Evolutionary conservation across 768 basidiomycete species (phyloP).

Genomic region (Suillus hirtellus): DNA sequence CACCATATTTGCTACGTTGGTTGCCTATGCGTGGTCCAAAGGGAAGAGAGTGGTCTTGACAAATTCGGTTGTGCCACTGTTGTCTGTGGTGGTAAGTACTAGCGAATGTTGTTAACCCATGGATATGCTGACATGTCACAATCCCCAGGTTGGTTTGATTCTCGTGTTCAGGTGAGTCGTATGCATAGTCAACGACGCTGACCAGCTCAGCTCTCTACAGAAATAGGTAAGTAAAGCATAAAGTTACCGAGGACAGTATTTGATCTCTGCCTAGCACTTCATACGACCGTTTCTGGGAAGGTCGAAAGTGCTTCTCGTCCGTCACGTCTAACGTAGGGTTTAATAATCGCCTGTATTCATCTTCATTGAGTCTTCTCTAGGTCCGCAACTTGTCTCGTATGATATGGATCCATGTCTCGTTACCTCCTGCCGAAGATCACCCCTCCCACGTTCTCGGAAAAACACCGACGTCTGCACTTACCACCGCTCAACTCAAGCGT

Average conservation of each 20-base stretch:
- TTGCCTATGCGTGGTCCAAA: conserved; percentile 58
- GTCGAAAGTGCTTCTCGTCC: conserved; percentile 78
- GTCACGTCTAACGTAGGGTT: conserved; percentile 59
- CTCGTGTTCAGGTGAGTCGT: conserved; percentile 75
- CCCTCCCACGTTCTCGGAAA: conserved; percentile 50
- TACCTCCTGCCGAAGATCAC: conserved; percentile 55
- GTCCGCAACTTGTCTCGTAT: conserved; percentile 75
- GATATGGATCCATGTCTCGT: conserved; percentile 77
- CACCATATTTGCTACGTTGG: conserved; percentile 65
- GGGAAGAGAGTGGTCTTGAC: conserved; percentile 66
- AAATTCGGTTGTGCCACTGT: conserved; percentile 83
- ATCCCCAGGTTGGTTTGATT: conserved; percentile 75
- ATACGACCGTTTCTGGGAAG: conserved; percentile 88
- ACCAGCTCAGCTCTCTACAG: conserved; percentile 34
- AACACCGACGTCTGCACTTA: conserved; percentile 45
- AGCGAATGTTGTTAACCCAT: background rate
- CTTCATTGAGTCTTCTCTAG: conserved; percentile 26
- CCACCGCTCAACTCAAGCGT: conserved; percentile 53
- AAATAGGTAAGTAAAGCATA: conserved; percentile 54
- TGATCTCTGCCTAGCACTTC: conserved; percentile 56
- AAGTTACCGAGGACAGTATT: background rate
- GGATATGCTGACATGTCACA: conserved; percentile 10
- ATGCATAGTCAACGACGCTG: background rate
- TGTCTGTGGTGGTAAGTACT: conserved; percentile 83
- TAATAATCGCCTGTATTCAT: background rate